A percentile compares a stretch with the other conserved stretches of the same genome.
These are phyloP conservation scores for Naganishia vishniacii DNA, from an alignment of 768 basidiomycete species.

Conservation along the genomic window DNA sequence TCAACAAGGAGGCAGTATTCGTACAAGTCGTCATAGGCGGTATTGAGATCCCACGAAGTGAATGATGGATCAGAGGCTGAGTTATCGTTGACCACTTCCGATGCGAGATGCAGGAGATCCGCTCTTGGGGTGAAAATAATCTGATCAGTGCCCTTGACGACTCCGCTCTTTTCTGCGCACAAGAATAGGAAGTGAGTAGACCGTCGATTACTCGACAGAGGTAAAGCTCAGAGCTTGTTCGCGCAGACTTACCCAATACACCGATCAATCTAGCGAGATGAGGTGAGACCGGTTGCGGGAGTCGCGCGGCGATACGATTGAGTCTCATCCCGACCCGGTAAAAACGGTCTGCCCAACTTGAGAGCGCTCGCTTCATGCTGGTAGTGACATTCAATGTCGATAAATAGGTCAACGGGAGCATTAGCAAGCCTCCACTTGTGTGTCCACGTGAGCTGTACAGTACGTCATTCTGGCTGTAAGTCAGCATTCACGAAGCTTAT, in stretches of 20 bases:
- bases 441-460: not conserved
- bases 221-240: not conserved
- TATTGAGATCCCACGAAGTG: not conserved
- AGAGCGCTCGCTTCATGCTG: too few relatives aligned
- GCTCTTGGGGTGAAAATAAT: not conserved
- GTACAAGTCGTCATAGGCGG: not conserved
- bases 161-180: not conserved
- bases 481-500: too few relatives aligned
- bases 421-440: not conserved
- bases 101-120: not conserved
- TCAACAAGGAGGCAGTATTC: slow-evolving; percentile 10
- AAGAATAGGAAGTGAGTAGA: not conserved
- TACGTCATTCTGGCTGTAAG: slow-evolving; percentile 1
- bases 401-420: not conserved
- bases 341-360: too few relatives aligned
- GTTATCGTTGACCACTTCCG: not conserved
- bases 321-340: not conserved
- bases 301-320: not conserved
- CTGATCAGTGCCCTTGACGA: slow-evolving; percentile 9
- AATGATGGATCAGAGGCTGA: not conserved
- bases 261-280: not conserved
- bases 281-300: not conserved
- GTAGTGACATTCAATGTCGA: not conserved
- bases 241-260: slow-evolving; percentile 4
- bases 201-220: too few relatives aligned